A percentile compares a stretch with the other conserved stretches of the same genome.
phyloP scores from a whole-genome alignment of 148 eudicot species.

The Cornus suecica region DNA sequence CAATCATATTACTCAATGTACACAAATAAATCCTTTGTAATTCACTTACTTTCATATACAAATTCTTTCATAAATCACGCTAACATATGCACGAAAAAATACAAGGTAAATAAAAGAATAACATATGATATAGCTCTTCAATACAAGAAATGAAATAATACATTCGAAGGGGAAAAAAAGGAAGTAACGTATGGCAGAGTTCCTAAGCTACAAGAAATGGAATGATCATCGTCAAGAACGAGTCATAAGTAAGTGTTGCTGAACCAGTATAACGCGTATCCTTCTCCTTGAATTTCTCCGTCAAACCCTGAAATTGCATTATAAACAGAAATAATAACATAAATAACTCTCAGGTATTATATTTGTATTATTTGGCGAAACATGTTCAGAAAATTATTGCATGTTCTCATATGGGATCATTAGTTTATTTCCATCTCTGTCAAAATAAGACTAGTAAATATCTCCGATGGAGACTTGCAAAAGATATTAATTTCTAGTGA shows the following conservation, averaged over 20 bases:
- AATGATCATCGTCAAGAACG: conserved; percentile 71
- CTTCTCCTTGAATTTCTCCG: conserved; percentile 87
- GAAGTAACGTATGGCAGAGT: conserved; percentile 7
- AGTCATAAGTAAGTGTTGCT: conserved; percentile 58
- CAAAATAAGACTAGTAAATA: too few species aligned
- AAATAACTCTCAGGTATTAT: background rate
- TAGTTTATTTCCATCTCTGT: background rate
- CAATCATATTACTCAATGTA: background rate
- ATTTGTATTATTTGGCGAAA: background rate
- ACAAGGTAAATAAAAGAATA: conserved; percentile 4
- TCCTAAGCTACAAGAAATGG: conserved; percentile 47
- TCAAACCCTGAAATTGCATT: conserved; percentile 55
- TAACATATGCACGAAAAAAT: background rate
- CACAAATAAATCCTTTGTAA: background rate
- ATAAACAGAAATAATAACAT: background rate
- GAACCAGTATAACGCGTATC: conserved; percentile 61
- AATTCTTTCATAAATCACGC: background rate
- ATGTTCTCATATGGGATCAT: too few species aligned
- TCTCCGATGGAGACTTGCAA: too few species aligned
- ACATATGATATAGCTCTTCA: conserved; percentile 13
- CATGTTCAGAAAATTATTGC: background rate
- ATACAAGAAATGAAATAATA: conserved; percentile 59
- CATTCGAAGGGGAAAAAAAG: background rate
- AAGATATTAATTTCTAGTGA: too few species aligned
- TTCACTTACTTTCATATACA: background rate